Conservation (phyloP, 352 stramenopile species). For the Globisporangium heterothallicum region DNA sequence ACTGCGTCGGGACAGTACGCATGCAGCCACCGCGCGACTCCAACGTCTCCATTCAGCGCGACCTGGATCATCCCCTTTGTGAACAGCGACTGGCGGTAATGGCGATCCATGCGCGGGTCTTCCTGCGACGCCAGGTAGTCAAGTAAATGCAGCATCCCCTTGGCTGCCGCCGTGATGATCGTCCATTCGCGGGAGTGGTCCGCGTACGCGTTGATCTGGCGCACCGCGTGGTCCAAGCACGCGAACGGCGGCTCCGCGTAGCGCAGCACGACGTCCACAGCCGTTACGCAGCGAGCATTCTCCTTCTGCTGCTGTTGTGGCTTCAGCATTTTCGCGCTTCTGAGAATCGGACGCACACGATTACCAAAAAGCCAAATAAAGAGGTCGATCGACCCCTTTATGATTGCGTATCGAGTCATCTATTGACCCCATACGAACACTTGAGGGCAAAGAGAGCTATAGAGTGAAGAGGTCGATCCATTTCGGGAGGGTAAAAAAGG, state of each 20-base stretch:
- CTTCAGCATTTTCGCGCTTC: background rate
- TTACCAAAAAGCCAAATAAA: no score
- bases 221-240: slow-evolving; percentile 6
- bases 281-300: background rate
- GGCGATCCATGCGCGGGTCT: background rate
- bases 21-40: slow-evolving; percentile 1
- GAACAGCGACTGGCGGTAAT: slow-evolving; percentile 2
- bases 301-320: background rate
- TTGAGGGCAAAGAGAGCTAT: background rate
- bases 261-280: background rate
- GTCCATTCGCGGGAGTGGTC: slow-evolving; percentile 2
- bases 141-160: slow-evolving; percentile 2
- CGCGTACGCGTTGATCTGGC: slow-evolving; percentile 1
- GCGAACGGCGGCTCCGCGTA: background rate
- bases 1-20: background rate
- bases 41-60: background rate
- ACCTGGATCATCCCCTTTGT: background rate
- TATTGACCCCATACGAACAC: slow-evolving; percentile 4
- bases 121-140: slow-evolving; percentile 2
- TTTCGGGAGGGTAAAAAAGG: slow-evolving; percentile 8
- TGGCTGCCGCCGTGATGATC: background rate
- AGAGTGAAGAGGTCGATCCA: no score
- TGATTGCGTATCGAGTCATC: slow-evolving; percentile 1
- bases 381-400: no score
- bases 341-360: no score